Evolutionary conservation across 345 rosid genomes (phyloP).

Genomic region (Linum tenue): DNA sequence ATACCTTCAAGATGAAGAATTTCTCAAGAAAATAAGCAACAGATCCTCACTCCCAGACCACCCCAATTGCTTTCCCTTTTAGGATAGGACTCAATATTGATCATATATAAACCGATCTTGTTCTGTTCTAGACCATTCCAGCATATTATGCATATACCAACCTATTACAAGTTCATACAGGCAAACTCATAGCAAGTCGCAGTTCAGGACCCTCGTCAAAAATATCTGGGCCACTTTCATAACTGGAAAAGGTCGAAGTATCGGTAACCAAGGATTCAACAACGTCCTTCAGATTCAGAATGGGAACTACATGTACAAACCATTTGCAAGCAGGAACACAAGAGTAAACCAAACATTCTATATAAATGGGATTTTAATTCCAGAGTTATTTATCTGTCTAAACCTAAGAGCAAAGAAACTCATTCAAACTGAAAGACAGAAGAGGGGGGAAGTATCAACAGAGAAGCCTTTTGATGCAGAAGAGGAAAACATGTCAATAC

Average conservation of each 20-base stretch:
- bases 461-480: not conserved
- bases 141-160: not conserved
- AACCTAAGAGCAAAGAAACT: not conserved
- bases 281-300: not conserved
- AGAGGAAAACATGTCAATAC: constrained; percentile 25
- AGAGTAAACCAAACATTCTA: not conserved
- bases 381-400: not conserved
- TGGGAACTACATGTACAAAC: not conserved
- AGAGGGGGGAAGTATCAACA: not conserved
- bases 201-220: not conserved
- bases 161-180: not conserved
- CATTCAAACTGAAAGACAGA: not conserved
- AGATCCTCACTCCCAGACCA: not conserved
- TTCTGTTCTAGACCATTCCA: not conserved
- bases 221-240: constrained; percentile 1
- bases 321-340: not conserved
- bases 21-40: not conserved
- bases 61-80: not conserved
- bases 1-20: no score
- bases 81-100: not conserved
- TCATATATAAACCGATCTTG: not conserved
- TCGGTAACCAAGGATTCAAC: not conserved
- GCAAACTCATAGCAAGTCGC: not conserved
- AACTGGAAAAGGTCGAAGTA: constrained; percentile 8
- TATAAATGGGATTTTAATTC: not conserved